Evolutionary conservation across 192 early-diverging fungal genomes (phyloP).

Genomic region (Coemansia sp.): DNA sequence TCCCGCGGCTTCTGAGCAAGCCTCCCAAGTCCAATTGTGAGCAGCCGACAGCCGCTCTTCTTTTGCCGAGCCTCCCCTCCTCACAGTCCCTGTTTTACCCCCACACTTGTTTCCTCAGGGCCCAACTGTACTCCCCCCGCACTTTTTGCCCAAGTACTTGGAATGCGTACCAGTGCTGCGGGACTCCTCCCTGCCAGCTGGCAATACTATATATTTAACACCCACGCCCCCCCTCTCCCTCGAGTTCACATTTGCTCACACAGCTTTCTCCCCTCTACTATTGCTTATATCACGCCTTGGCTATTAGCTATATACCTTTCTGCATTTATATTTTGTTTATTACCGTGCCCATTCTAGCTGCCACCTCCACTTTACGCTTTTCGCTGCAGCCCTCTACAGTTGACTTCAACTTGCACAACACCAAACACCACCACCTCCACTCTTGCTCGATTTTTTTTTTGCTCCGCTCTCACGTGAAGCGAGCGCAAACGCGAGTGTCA

Average conservation of each 20-base stretch:
- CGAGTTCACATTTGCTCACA: not conserved
- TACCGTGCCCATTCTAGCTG: not conserved
- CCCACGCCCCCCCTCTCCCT: not conserved
- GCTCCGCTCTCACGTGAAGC: not conserved
- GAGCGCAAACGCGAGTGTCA: not conserved
- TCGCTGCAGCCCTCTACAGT: not conserved
- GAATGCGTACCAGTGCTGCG: not conserved
- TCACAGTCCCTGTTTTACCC: slow-evolving; percentile 10
- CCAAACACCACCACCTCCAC: not conserved
- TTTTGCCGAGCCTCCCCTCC: not conserved
- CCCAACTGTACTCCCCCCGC: slow-evolving; percentile 3
- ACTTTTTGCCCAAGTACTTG: not conserved
- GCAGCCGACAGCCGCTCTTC: not conserved
- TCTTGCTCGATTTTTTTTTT: not conserved
- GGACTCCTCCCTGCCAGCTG: not conserved
- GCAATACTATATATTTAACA: slow-evolving; percentile 3
- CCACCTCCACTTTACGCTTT: not conserved
- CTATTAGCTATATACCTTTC: slow-evolving; percentile 1
- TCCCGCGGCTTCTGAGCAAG: not conserved
- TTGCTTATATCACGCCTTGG: not conserved
- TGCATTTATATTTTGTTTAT: not conserved
- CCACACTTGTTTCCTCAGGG: slow-evolving; percentile 2
- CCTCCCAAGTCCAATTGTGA: not conserved
- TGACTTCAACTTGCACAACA: not conserved
- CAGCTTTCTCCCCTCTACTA: not conserved